phyloP scores from a whole-genome alignment of 306 rosid species.

The Quillaja saponaria region DNA sequence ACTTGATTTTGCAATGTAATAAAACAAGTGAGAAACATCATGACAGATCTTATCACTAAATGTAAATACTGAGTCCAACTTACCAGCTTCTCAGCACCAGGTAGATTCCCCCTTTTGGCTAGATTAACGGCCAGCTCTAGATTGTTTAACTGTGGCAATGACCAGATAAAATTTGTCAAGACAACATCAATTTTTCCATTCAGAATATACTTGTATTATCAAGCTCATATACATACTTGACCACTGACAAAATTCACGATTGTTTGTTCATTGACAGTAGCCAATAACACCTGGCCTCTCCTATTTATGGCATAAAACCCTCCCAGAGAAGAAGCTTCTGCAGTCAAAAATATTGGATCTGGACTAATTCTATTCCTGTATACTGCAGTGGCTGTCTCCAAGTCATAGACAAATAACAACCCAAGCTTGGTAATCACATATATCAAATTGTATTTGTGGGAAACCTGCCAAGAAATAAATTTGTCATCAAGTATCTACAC shows the following conservation, averaged over 20 bases:
- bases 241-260: constrained; percentile 93
- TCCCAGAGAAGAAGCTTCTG: constrained; percentile 90
- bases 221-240: constrained; percentile 58
- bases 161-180: constrained; percentile 24
- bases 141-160: constrained; percentile 73
- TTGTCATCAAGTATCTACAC: constrained; percentile 25
- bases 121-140: constrained; percentile 98
- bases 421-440: constrained; percentile 98
- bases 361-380: constrained; percentile 99
- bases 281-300: constrained; percentile 97
- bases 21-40: background rate
- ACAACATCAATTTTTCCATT: constrained; percentile 10
- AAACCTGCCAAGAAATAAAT: constrained; percentile 61
- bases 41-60: too few relatives aligned
- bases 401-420: constrained; percentile 92
- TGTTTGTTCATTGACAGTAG: constrained; percentile 94
- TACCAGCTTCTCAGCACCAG: constrained; percentile 98
- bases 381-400: constrained; percentile 98
- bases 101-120: constrained; percentile 98
- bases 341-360: constrained; percentile 95
- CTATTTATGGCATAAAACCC: constrained; percentile 95
- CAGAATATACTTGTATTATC: constrained; percentile 20
- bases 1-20: background rate
- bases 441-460: constrained; percentile 92
- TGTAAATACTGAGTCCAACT: constrained; percentile 2